phyloP scores from a whole-genome alignment of 192 early-diverging fungal genomes.

The Linderina pennispora region DNA sequence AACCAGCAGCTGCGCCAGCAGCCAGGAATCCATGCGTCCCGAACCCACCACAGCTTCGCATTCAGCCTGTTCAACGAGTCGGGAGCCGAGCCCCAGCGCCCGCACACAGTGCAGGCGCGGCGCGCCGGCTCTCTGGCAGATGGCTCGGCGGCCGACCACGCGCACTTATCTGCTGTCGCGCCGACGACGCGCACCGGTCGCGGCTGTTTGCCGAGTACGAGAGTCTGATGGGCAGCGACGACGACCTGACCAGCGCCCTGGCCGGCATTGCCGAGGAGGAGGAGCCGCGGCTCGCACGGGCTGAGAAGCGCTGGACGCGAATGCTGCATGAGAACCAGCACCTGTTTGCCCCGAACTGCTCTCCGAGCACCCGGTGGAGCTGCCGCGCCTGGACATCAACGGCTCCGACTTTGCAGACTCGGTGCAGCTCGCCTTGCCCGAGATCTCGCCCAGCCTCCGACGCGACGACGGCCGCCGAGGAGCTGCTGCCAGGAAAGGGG shows the following conservation, averaged over 20 bases:
- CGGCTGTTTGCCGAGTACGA: constrained; percentile 44
- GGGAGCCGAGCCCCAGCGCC: no score
- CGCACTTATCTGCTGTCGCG: constrained; percentile 36
- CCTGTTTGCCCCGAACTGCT: constrained; percentile 29
- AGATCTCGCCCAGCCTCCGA: no score
- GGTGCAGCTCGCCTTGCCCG: no score
- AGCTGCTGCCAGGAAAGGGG: no score
- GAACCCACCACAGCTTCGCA: background rate
- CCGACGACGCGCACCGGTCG: constrained; percentile 32
- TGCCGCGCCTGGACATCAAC: no score
- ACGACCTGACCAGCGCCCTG: background rate
- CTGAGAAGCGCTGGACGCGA: constrained; percentile 39
- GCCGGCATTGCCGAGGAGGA: background rate
- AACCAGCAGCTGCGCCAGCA: background rate
- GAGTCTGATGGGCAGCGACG: constrained; percentile 22
- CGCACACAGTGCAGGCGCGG: background rate
- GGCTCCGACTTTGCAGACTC: no score
- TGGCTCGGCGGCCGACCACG: no score
- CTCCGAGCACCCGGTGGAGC: no score
- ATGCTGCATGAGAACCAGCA: constrained; percentile 44
- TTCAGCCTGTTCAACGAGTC: background rate
- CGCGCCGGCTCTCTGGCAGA: no score
- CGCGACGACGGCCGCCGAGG: background rate
- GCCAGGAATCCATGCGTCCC: background rate
- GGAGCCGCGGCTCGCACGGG: no score